phyloP scores from a whole-genome alignment of 176 grass and related monocot species.

The Hyparrhenia diplandra region DNA sequence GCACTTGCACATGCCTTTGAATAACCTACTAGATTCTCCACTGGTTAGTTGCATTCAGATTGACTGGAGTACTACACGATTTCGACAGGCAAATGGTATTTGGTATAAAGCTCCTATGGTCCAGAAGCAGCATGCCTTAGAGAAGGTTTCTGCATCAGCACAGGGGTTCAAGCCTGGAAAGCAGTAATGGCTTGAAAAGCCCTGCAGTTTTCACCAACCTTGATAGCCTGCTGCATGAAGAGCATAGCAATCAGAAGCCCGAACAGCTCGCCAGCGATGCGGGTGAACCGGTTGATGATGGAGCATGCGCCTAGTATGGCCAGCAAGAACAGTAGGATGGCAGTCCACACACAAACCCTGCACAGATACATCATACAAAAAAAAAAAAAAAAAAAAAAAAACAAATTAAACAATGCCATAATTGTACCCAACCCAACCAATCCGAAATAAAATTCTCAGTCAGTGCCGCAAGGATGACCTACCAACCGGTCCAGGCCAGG shows the following conservation, averaged over 20 bases:
- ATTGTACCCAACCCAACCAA: slow-evolving; percentile 5
- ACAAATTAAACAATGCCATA: not conserved
- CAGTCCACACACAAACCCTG: slow-evolving; percentile 97
- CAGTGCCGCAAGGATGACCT: slow-evolving; percentile 19
- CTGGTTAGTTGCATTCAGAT: slow-evolving; percentile 10
- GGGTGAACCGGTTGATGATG: slow-evolving; percentile 94
- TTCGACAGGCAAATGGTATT: not conserved
- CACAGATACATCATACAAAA: not conserved
- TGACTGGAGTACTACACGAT: not conserved
- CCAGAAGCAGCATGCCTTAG: not conserved
- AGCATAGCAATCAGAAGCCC: slow-evolving; percentile 98
- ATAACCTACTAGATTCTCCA: slow-evolving; percentile 3
- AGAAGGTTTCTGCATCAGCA: not conserved
- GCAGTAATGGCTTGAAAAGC: too few relatives aligned
- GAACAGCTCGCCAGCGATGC: slow-evolving; percentile 90
- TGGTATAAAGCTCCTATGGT: slow-evolving; percentile 6
- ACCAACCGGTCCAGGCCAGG: slow-evolving; percentile 94
- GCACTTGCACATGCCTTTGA: slow-evolving; percentile 35
- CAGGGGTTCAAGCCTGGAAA: slow-evolving; percentile 15
- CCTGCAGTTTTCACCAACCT: slow-evolving; percentile 45
- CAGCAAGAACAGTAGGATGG: slow-evolving; percentile 76
- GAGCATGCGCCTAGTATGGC: slow-evolving; percentile 79
- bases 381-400: not conserved
- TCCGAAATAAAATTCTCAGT: not conserved
- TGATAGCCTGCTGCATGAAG: slow-evolving; percentile 99